Evolutionary conservation across 1,284 basidiomycete genomes (phyloP).

Genomic region (Ganoderma meredithae): DNA sequence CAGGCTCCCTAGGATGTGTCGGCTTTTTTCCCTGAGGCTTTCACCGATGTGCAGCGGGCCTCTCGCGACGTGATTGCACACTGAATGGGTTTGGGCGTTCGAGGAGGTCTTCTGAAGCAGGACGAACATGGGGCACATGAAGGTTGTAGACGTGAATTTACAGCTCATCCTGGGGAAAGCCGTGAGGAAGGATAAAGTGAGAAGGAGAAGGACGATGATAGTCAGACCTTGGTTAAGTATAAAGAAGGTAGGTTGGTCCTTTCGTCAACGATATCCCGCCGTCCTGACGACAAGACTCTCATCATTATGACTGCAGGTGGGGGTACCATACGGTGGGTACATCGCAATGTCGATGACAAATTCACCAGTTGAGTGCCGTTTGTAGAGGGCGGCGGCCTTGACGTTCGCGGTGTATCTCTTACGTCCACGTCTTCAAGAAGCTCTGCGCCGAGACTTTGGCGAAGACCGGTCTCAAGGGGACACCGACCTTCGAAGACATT

Average conservation of each 20-base stretch:
- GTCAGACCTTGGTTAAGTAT: slow-evolving; percentile 45
- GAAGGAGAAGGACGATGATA: slow-evolving; percentile 28
- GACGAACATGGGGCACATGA: slow-evolving; percentile 27
- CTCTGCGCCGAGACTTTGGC: slow-evolving; percentile 52
- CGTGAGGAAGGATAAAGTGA: slow-evolving; percentile 39
- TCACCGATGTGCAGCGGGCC: slow-evolving; percentile 47
- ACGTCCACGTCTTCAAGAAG: slow-evolving; percentile 42
- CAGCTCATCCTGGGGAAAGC: slow-evolving; percentile 53
- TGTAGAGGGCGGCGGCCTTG: slow-evolving; percentile 45
- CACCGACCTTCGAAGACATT: slow-evolving; percentile 50
- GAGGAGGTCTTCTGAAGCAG: slow-evolving; percentile 25
- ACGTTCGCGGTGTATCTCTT: slow-evolving; percentile 52
- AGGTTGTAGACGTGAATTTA: slow-evolving; percentile 30
- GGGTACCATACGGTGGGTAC: slow-evolving; percentile 51
- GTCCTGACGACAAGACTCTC: slow-evolving; percentile 45
- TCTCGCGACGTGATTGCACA: slow-evolving; percentile 41
- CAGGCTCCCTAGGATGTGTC: neutral
- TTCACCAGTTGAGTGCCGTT: neutral
- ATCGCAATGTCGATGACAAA: neutral
- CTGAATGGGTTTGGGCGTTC: slow-evolving; percentile 40
- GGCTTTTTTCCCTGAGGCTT: slow-evolving; percentile 42
- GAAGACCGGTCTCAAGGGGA: slow-evolving; percentile 41
- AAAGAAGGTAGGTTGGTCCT: slow-evolving; percentile 37
- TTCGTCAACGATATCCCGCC: neutral
- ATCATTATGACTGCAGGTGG: slow-evolving; percentile 52